Conservation (phyloP, 352 stramenopile genomes). For the Globisporangium recalcitrans region DNA sequence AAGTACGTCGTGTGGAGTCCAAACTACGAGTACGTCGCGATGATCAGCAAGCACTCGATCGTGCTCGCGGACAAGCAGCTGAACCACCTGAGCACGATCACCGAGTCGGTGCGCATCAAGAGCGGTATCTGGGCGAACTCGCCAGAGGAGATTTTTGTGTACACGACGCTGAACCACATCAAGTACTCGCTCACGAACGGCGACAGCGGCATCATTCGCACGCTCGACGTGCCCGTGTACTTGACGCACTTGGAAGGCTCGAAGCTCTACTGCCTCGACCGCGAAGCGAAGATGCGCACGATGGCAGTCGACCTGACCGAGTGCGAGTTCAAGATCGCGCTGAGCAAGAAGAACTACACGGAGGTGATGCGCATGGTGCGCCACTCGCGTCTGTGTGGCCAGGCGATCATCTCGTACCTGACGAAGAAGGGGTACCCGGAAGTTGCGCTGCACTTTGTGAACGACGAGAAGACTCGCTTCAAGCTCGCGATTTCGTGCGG, state of each 20-base stretch:
- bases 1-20: constrained; percentile 98
- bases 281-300: constrained; percentile 94
- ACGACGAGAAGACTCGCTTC: constrained; percentile 97
- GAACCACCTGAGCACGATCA: constrained; percentile 96
- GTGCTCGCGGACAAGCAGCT: constrained; percentile 97
- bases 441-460: constrained; percentile 99
- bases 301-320: constrained; percentile 98
- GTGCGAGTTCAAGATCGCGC: constrained; percentile 97
- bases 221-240: constrained; percentile 97
- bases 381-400: constrained; percentile 93
- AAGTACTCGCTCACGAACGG: constrained; percentile 91
- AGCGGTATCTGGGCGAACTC: constrained; percentile 90
- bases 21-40: constrained; percentile 95
- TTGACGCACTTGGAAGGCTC: constrained; percentile 93
- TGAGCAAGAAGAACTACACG: constrained; percentile 94
- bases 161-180: constrained; percentile 96
- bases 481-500: constrained; percentile 98
- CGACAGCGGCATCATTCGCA: constrained; percentile 98
- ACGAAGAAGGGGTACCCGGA: constrained; percentile 99
- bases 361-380: constrained; percentile 99
- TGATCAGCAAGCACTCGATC: constrained; percentile 97
- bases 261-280: constrained; percentile 95
- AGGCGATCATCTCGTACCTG: constrained; percentile 98
- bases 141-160: constrained; percentile 94
- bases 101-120: constrained; percentile 96